phyloP scores from a whole-genome alignment of 306 rosid genomes.

The Quercus variabilis region DNA sequence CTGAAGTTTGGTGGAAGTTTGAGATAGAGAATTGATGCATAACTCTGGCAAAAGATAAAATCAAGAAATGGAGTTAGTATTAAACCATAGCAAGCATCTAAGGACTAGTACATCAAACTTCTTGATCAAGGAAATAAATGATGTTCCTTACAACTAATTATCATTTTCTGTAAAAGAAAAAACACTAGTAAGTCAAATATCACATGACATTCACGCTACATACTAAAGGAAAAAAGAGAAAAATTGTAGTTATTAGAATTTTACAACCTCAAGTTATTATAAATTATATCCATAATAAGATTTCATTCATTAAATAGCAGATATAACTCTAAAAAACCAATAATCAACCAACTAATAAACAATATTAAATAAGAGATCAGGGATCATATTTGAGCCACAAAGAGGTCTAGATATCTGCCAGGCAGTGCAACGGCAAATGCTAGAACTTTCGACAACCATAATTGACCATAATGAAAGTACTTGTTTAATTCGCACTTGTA shows the following conservation, averaged over 20 bases:
- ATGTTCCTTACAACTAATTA: background rate
- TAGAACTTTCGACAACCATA: background rate
- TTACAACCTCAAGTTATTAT: background rate
- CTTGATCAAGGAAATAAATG: background rate
- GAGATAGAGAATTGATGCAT: slow-evolving; percentile 15
- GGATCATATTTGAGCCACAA: no score
- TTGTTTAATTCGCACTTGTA: background rate
- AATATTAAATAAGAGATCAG: no score
- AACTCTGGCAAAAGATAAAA: slow-evolving; percentile 3
- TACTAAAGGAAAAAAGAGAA: background rate
- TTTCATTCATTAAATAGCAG: no score
- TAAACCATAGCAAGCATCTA: no score
- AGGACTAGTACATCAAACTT: background rate
- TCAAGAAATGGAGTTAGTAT: background rate
- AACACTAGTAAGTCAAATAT: no score
- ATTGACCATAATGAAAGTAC: background rate
- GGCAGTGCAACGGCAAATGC: no score
- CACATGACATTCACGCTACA: background rate
- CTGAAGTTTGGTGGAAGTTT: background rate
- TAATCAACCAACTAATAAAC: no score
- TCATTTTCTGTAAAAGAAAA: no score
- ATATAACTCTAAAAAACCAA: no score
- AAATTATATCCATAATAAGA: no score
- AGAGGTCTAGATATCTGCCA: no score
- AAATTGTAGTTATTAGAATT: background rate